Percentiles rank a stretch among this genome's conserved stretches.
Conservation (phyloP, 1,139 yeast species). For the Hanseniaspora gamundiae region DNA sequence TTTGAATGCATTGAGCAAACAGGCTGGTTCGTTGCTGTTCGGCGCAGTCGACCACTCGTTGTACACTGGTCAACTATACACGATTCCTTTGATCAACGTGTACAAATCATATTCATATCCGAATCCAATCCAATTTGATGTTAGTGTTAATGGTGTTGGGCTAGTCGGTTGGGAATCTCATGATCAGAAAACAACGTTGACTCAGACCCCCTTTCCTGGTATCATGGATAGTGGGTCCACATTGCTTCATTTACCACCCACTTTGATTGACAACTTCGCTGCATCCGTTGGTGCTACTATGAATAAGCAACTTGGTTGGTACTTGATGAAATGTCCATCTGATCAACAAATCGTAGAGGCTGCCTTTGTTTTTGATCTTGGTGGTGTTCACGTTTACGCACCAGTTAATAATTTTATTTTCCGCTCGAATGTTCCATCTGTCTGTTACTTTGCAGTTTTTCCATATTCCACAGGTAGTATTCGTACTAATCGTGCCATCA, state of each 20-base stretch:
- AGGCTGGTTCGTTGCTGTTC: constrained; percentile 38
- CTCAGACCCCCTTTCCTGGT: constrained; percentile 14
- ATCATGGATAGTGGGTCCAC: constrained; percentile 10
- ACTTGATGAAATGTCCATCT: constrained; percentile 8
- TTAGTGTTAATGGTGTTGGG: constrained; percentile 31
- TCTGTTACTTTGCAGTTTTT: constrained; percentile 27
- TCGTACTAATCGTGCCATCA: constrained; percentile 20
- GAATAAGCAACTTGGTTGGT: constrained; percentile 6
- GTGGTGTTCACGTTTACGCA: constrained; percentile 36
- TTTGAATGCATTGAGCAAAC: constrained; percentile 30
- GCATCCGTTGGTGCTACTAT: constrained; percentile 7
- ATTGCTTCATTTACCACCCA: constrained; percentile 8
- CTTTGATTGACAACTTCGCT: constrained; percentile 6
- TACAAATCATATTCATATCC: constrained; percentile 3
- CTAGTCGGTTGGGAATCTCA: constrained; percentile 18
- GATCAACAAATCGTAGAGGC: constrained; percentile 3
- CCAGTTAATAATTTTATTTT: constrained; percentile 33
- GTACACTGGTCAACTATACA: constrained; percentile 28
- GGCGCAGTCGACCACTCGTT: constrained; percentile 45
- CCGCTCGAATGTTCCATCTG: constrained; percentile 9
- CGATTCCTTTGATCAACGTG: constrained; percentile 32
- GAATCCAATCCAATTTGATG: constrained; percentile 29
- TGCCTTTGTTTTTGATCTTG: constrained; percentile 31
- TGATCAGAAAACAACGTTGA: constrained; percentile 15
- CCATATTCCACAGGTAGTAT: constrained; percentile 18